These are phyloP conservation scores for Pyrenochaeta sp. DNA, from an alignment of 2,329 filamentous ascomycete genomes.

Conservation along the genomic window DNA sequence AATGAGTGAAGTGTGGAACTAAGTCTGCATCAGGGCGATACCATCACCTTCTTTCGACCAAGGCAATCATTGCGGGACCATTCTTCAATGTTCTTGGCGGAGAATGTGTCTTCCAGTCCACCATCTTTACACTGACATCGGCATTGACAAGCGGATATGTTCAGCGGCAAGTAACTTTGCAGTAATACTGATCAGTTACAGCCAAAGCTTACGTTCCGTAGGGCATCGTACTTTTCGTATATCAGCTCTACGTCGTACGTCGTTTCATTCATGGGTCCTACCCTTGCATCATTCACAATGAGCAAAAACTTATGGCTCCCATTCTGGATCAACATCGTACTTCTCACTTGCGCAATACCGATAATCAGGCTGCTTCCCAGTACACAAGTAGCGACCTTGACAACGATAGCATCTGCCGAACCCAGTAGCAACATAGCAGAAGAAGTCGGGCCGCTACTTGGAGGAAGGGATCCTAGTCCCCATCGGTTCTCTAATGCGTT, in stretches of 20 bases:
- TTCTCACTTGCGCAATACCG: conserved; percentile 38
- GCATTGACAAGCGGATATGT: conserved; percentile 43
- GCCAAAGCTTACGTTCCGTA: conserved; percentile 13
- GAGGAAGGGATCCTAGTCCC: conserved; percentile 9
- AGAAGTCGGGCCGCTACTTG: conserved; percentile 36
- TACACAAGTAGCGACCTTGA: background rate
- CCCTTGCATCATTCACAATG: conserved; percentile 46
- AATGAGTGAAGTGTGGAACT: conserved; percentile 6
- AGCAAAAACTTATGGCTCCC: conserved; percentile 46
- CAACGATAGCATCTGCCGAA: background rate
- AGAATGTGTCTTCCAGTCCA: conserved; percentile 49
- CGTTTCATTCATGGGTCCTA: conserved; percentile 45
- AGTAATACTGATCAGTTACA: background rate
- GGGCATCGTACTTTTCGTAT: conserved; percentile 48
- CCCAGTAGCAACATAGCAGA: conserved; percentile 2
- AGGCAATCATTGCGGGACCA: conserved; percentile 41
- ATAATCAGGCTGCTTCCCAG: conserved; percentile 31
- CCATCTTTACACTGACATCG: conserved; percentile 45
- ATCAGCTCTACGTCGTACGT: conserved; percentile 47
- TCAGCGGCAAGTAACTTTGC: conserved; percentile 30
- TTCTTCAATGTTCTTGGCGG: conserved; percentile 44
- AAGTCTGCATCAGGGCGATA: conserved; percentile 31
- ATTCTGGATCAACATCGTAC: conserved; percentile 44
- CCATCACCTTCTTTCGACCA: conserved; percentile 34
- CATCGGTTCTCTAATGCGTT: conserved; percentile 34